phyloP scores from a whole-genome alignment of 2,329 filamentous ascomycete species.

The Aspergillus bombycis region DNA sequence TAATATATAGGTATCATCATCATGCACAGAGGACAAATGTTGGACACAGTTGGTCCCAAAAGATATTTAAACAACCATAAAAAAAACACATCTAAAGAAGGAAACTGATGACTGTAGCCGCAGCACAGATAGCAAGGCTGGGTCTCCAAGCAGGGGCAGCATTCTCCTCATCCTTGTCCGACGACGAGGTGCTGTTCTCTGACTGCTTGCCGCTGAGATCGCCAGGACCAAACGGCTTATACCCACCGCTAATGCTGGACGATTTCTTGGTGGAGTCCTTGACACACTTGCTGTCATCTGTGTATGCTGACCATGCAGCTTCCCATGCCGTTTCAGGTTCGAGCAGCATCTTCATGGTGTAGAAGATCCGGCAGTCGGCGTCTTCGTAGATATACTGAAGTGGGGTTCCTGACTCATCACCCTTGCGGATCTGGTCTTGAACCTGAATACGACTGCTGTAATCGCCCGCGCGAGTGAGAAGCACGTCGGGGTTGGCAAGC shows the following conservation, averaged over 20 bases:
- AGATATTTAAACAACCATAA: neutral
- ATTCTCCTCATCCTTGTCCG: neutral
- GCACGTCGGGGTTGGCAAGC: conserved; percentile 6
- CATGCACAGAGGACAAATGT: neutral
- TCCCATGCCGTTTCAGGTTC: conserved; percentile 57
- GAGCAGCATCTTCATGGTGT: conserved; percentile 55
- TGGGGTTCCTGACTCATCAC: conserved; percentile 46
- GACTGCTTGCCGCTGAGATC: conserved; percentile 4
- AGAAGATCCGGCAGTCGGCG: conserved; percentile 63
- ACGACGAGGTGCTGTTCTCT: neutral
- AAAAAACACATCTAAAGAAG: neutral
- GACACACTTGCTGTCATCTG: conserved; percentile 13
- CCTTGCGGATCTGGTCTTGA: conserved; percentile 47
- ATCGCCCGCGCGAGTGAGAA: conserved; percentile 14
- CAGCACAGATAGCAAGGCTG: neutral
- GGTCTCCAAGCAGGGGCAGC: conserved; percentile 1
- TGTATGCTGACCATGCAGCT: conserved; percentile 28
- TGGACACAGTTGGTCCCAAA: neutral
- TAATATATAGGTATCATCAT: conserved; percentile 1
- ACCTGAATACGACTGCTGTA: conserved; percentile 42
- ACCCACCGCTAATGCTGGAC: conserved; percentile 15
- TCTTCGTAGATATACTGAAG: conserved; percentile 63
- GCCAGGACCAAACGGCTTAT: conserved; percentile 11
- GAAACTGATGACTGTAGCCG: neutral
- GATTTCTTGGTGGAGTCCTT: conserved; percentile 15